Evolutionary conservation across 441 rosid genomes (phyloP), one percentile per base, ranked within the genome.

Genomic region (Syzygium syzygioides): DNA sequence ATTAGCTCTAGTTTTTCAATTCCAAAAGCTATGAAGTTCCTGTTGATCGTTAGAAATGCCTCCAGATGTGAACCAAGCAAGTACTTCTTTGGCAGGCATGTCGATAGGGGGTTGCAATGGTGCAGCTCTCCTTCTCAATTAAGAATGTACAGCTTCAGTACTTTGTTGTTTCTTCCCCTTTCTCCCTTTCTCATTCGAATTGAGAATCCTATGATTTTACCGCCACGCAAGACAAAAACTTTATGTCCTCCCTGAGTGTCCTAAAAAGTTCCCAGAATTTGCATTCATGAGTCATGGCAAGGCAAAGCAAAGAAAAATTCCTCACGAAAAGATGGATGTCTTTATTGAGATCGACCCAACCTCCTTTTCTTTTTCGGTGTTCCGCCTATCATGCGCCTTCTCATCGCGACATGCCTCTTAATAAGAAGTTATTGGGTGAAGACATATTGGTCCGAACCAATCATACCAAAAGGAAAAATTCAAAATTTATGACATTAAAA

Each of bases 181-280:
- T 20, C 14, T 14, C 14, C 83, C 17, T 20, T 4, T 30, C 41
- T 12, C 52, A 14, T 20, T 12, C 52, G 20, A 12, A 37, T 71
- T 41, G 80, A 71, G 28, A 71, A 71, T 71, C 50, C 28, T 3
- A 6, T 76, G 52, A 76, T 76, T 76, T 76, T 37, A 76, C 52
- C 0, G 10, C 83, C 26, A 34, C 25, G 0, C 79, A 18, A 9
- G 79, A 34, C 79, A 32, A 68, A 34, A 34, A 18, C 26, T 20
- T 32, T 18, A 9, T 11, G 45, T 32, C 48, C 45, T 32, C 45
- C 79, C 28, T 3, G 5, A 71, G 11, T 34, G 50, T 71, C 52
- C 83, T 37, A 37, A 20, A 37, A 41, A 12, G 53, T 41, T 76
- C n/a, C 28, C 53, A 41, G 18, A 45, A 13, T 79, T 7, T 45